Percentiles rank a stretch among this genome's conserved stretches.
Conservation (phyloP, 108 stramenopile genomes). For the Chaetoceros muelleri region DNA sequence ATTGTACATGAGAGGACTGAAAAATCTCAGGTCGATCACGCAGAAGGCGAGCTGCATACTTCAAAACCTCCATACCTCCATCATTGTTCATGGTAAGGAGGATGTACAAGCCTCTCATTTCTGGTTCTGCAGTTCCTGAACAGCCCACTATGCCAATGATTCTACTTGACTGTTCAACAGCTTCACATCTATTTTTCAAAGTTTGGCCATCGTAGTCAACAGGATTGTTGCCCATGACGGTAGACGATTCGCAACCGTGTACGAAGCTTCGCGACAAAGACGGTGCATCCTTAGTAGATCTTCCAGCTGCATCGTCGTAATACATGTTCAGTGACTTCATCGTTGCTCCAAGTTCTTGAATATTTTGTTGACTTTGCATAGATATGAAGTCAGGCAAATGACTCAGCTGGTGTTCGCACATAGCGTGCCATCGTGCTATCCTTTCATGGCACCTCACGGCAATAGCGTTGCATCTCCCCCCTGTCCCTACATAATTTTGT, state of each 20-base stretch:
- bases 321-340: conserved; percentile 80
- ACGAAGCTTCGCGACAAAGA: neutral
- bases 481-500: conserved; percentile 83
- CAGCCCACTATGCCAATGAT: conserved; percentile 44
- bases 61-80: conserved; percentile 88
- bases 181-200: conserved; percentile 34
- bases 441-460: conserved; percentile 84
- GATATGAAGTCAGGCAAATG: conserved; percentile 71
- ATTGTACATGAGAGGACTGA: conserved; percentile 69
- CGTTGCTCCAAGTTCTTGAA: conserved; percentile 80
- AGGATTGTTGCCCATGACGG: conserved; percentile 47
- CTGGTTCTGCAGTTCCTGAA: conserved; percentile 75
- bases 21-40: conserved; percentile 58
- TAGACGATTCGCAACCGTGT: conserved; percentile 56
- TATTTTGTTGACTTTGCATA: conserved; percentile 83
- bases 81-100: conserved; percentile 80
- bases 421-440: conserved; percentile 82
- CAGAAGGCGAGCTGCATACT: conserved; percentile 64
- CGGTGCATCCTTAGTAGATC: conserved; percentile 23
- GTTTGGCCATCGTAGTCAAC: conserved; percentile 60
- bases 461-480: conserved; percentile 68
- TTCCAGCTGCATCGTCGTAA: conserved; percentile 69
- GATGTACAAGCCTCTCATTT: conserved; percentile 80
- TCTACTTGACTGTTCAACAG: conserved; percentile 21
- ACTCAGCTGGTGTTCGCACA: conserved; percentile 82